These are phyloP conservation scores for Trichoderma pleuroti DNA, from an alignment of 2,329 filamentous ascomycete species.

Conservation along the genomic window DNA sequence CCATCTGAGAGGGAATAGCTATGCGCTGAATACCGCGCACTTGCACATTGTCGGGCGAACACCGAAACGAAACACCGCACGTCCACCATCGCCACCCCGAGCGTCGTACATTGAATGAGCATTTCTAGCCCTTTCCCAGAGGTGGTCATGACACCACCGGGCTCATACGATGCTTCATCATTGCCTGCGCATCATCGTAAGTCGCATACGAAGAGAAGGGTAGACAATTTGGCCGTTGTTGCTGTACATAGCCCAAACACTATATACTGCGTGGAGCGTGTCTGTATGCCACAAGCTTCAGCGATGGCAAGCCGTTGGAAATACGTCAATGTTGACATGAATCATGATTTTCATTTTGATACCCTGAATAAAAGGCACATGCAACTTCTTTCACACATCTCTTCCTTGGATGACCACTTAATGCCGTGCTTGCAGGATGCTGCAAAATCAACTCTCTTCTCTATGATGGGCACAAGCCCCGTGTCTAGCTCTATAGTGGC, in stretches of 20 bases:
- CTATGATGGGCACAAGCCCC: not conserved
- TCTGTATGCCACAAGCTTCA: not conserved
- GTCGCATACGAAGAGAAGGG: not conserved
- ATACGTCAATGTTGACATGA: not conserved
- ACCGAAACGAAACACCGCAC: not conserved
- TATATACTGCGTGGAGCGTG: not conserved
- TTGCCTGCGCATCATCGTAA: not conserved
- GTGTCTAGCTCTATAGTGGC: not conserved
- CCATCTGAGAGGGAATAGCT: no score
- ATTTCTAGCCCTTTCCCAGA: no score
- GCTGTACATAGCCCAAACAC: not conserved
- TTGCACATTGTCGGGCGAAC: not conserved
- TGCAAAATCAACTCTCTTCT: not conserved
- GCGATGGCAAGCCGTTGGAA: not conserved
- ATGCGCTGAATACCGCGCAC: not conserved
- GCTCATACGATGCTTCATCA: not conserved
- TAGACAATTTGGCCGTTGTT: not conserved
- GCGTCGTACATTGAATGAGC: not conserved
- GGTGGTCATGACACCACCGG: no score
- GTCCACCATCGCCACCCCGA: not conserved
- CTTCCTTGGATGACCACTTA: not conserved
- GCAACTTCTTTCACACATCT: not conserved
- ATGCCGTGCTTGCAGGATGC: not conserved
- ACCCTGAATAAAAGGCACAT: not conserved
- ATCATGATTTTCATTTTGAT: not conserved